Conservation (phyloP, 148 eudicot genomes). For the Cornus kousa region DNA sequence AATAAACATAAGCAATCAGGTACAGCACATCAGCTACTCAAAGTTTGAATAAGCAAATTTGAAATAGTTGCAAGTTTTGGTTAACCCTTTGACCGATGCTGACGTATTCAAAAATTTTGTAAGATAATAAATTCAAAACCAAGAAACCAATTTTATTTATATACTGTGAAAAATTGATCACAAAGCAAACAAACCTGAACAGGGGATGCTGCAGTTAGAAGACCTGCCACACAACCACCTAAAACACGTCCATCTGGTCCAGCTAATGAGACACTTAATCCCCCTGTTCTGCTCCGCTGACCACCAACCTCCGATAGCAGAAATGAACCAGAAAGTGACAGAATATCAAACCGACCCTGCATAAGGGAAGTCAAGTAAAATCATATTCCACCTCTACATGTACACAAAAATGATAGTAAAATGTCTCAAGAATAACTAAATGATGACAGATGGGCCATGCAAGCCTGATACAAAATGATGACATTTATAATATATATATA, state of each 20-base stretch:
- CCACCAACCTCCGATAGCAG: slow-evolving; percentile 65
- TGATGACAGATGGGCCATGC: neutral
- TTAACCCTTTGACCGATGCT: too few species aligned
- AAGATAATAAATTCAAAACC: neutral
- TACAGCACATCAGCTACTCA: neutral
- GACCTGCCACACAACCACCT: slow-evolving; percentile 88
- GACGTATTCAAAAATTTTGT: too few species aligned
- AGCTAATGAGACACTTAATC: slow-evolving; percentile 71
- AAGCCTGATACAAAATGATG: neutral
- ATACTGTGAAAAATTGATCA: neutral
- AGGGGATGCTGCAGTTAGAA: slow-evolving; percentile 75
- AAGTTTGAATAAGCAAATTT: too few species aligned
- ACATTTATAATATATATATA: too few species aligned
- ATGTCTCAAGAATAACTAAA: neutral
- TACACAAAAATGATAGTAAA: neutral
- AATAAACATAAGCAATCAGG: neutral
- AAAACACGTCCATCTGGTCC: slow-evolving; percentile 86
- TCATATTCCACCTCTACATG: neutral
- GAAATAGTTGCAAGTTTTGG: too few species aligned
- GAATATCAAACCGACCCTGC: slow-evolving; percentile 85
- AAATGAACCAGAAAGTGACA: slow-evolving; percentile 87
- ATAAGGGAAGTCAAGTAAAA: slow-evolving; percentile 1
- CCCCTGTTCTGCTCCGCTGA: slow-evolving; percentile 73
- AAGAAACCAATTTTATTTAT: neutral
- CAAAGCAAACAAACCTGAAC: slow-evolving; percentile 60